These are phyloP conservation scores for Isatis tinctoria DNA, from an alignment of 345 rosid genomes.

Conservation along the genomic window DNA sequence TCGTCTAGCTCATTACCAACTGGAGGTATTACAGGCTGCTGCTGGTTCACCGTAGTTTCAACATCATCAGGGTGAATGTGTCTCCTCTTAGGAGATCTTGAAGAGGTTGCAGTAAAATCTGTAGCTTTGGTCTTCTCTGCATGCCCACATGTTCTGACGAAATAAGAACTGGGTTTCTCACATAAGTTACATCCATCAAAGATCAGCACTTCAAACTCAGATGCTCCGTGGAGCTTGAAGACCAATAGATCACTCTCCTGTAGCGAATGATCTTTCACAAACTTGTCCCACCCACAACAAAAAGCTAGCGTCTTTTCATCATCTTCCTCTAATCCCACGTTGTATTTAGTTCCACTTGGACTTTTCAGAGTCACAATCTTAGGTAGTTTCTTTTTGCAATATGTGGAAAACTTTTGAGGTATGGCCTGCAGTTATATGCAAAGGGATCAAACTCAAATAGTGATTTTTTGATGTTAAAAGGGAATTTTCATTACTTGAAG, in stretches of 20 bases:
- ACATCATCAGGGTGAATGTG: background rate
- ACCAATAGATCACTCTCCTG: slow-evolving; percentile 59
- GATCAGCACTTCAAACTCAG: slow-evolving; percentile 62
- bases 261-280: slow-evolving; percentile 51
- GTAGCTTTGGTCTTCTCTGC: slow-evolving; percentile 30
- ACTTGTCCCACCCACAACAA: slow-evolving; percentile 57
- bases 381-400: slow-evolving; percentile 50
- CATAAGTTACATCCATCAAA: slow-evolving; percentile 57
- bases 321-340: slow-evolving; percentile 40
- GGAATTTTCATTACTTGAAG: background rate
- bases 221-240: slow-evolving; percentile 62
- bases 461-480: background rate
- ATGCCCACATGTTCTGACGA: slow-evolving; percentile 46
- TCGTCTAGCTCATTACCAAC: slow-evolving; percentile 16
- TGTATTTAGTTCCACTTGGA: slow-evolving; percentile 60
- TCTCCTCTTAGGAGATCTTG: slow-evolving; percentile 8
- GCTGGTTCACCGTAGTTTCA: slow-evolving; percentile 3
- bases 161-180: slow-evolving; percentile 64
- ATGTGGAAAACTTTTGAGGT: slow-evolving; percentile 50
- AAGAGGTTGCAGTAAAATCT: slow-evolving; percentile 17
- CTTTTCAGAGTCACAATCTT: slow-evolving; percentile 55
- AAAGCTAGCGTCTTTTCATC: slow-evolving; percentile 41
- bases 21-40: background rate
- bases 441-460: background rate
- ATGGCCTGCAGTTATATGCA: slow-evolving; percentile 44